These are phyloP conservation scores for Amanita brunnescens DNA, from an alignment of 768 basidiomycete species.

Conservation along the genomic window DNA sequence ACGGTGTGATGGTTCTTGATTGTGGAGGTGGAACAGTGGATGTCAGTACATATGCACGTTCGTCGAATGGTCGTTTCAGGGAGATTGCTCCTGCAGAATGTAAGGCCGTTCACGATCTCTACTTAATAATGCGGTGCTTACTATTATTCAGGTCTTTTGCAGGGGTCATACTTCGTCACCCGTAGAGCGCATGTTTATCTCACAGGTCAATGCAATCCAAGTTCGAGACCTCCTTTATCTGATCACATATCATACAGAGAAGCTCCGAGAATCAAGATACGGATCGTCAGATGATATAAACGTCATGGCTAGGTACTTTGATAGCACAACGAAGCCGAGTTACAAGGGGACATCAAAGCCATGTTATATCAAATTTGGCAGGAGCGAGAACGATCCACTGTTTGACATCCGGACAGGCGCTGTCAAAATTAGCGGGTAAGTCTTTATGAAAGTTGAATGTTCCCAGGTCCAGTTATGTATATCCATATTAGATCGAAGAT, in stretches of 20 bases:
- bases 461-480: not conserved
- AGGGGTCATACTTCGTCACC: slow-evolving; percentile 6
- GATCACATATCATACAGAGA: slow-evolving; percentile 18
- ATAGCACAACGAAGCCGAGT: slow-evolving; percentile 37
- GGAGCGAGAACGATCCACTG: slow-evolving; percentile 30
- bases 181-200: not conserved
- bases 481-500: not conserved
- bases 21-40: not conserved
- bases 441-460: not conserved
- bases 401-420: slow-evolving; percentile 37
- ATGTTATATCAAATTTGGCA: slow-evolving; percentile 40
- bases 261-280: not conserved
- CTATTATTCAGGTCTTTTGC: not conserved
- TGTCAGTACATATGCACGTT: not conserved
- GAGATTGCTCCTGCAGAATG: not conserved
- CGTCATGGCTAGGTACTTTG: slow-evolving; percentile 11
- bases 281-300: not conserved
- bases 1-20: not conserved
- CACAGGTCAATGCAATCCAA: not conserved
- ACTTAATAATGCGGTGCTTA: slow-evolving; percentile 10
- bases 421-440: slow-evolving; percentile 6
- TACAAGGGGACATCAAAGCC: slow-evolving; percentile 26
- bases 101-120: slow-evolving; percentile 13
- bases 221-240: not conserved
- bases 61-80: not conserved